These are phyloP conservation scores for Boletus reticuloceps DNA, from an alignment of 768 basidiomycete species.

Conservation along the genomic window DNA sequence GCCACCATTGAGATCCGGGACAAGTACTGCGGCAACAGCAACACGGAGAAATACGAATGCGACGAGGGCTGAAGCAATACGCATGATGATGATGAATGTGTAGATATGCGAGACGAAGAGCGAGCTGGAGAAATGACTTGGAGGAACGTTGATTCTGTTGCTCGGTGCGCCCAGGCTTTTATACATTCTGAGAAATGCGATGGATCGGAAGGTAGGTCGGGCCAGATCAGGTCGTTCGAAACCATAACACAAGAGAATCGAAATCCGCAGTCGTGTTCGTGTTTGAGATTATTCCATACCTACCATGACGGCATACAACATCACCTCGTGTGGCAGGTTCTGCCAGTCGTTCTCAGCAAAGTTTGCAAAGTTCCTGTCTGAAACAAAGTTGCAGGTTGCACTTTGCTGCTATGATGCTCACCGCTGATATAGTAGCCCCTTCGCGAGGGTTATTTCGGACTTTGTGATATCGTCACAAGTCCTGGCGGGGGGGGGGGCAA, in stretches of 20 bases:
- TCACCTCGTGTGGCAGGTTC: not conserved
- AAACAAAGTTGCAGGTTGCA: not conserved
- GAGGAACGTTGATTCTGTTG: too few species aligned
- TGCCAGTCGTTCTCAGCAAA: not conserved
- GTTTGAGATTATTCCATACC: not conserved
- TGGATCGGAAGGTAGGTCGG: not conserved
- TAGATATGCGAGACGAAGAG: not conserved
- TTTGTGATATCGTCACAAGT: too few species aligned
- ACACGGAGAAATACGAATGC: slow-evolving; percentile 3
- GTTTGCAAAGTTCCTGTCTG: too few species aligned
- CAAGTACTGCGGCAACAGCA: not conserved
- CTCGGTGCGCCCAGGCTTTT: not conserved
- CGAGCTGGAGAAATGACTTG: not conserved
- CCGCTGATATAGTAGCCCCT: not conserved
- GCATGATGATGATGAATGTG: slow-evolving; percentile 8
- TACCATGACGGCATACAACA: not conserved
- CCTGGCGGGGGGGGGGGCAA: too few species aligned
- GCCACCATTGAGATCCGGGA: not conserved
- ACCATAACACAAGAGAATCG: not conserved
- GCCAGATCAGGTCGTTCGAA: not conserved
- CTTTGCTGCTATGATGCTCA: not conserved
- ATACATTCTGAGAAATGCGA: slow-evolving; percentile 1
- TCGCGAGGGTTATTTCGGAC: too few species aligned
- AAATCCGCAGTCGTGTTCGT: slow-evolving; percentile 7
- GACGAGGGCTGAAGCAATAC: not conserved